These are phyloP conservation scores for Ramaria rubella DNA, from an alignment of 768 basidiomycete species.

Conservation along the genomic window DNA sequence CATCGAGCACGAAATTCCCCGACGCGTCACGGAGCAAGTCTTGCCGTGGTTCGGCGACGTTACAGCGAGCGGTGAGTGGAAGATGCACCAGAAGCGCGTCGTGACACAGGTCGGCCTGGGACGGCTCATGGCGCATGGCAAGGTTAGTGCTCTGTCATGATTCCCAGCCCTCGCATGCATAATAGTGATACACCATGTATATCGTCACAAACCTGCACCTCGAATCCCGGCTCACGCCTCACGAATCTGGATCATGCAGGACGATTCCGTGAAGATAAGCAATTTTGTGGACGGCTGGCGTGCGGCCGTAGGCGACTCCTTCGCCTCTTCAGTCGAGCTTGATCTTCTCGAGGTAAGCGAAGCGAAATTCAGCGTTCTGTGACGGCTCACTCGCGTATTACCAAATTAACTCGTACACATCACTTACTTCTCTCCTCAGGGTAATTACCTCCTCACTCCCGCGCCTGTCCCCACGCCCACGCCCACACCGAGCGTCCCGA, in stretches of 20 bases:
- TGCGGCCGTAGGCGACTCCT: slow-evolving; percentile 69
- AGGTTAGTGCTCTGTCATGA: slow-evolving; percentile 37
- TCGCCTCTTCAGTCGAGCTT: slow-evolving; percentile 55
- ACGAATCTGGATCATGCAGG: too few relatives aligned
- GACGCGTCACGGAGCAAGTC: slow-evolving; percentile 56
- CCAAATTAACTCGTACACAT: neutral
- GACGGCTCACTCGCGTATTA: too few relatives aligned
- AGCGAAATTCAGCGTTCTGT: slow-evolving; percentile 4
- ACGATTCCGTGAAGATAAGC: slow-evolving; percentile 49
- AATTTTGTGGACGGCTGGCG: slow-evolving; percentile 67
- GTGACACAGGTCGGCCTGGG: slow-evolving; percentile 75
- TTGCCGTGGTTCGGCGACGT: slow-evolving; percentile 73
- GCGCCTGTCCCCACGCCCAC: slow-evolving; percentile 30
- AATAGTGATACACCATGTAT: too few relatives aligned
- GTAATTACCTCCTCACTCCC: slow-evolving; percentile 56
- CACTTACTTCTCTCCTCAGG: slow-evolving; percentile 37
- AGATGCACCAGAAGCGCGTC: slow-evolving; percentile 51
- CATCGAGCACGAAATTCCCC: slow-evolving; percentile 65
- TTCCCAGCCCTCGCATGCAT: neutral
- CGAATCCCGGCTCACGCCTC: too few relatives aligned
- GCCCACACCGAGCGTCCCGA: slow-evolving; percentile 21
- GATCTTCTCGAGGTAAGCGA: slow-evolving; percentile 67
- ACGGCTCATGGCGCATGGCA: slow-evolving; percentile 50
- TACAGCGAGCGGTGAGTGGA: slow-evolving; percentile 46
- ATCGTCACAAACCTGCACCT: too few relatives aligned